Conservation (phyloP, 2,329 filamentous ascomycete genomes). For the Colletotrichum sp. region DNA sequence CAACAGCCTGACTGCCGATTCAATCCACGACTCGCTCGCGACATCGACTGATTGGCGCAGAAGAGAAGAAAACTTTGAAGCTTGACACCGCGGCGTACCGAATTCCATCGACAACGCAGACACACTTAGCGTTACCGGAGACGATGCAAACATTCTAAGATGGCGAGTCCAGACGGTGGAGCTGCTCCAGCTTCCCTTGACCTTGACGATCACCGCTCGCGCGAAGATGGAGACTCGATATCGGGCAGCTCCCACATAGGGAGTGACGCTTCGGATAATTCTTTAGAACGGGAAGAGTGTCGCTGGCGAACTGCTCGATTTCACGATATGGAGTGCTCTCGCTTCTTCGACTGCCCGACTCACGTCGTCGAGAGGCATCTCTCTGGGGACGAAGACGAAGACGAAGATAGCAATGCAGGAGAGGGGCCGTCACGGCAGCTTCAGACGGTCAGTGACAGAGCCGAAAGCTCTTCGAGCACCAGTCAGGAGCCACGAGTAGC, state of each 20-base stretch:
- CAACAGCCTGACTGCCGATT: slow-evolving; percentile 13
- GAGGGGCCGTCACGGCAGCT: background rate
- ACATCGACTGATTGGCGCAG: slow-evolving; percentile 12
- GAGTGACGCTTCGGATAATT: slow-evolving; percentile 31
- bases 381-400: slow-evolving; percentile 31
- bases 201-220: slow-evolving; percentile 23
- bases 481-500: background rate
- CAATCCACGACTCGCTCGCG: slow-evolving; percentile 9
- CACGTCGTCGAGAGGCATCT: slow-evolving; percentile 45
- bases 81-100: background rate
- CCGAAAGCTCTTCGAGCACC: background rate
- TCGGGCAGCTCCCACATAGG: slow-evolving; percentile 44
- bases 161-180: slow-evolving; percentile 37
- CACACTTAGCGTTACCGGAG: background rate
- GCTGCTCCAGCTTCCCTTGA: slow-evolving; percentile 25
- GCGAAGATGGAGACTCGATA: slow-evolving; percentile 24
- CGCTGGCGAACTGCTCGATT: slow-evolving; percentile 42
- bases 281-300: slow-evolving; percentile 31
- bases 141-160: slow-evolving; percentile 30
- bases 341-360: slow-evolving; percentile 55
- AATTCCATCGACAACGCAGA: background rate
- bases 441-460: background rate
- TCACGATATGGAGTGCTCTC: slow-evolving; percentile 49
- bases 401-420: slow-evolving; percentile 13
- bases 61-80: background rate